These are phyloP conservation scores for Colletotrichum higginsianum DNA, from an alignment of 2,329 filamentous ascomycete genomes.

Conservation along the genomic window DNA sequence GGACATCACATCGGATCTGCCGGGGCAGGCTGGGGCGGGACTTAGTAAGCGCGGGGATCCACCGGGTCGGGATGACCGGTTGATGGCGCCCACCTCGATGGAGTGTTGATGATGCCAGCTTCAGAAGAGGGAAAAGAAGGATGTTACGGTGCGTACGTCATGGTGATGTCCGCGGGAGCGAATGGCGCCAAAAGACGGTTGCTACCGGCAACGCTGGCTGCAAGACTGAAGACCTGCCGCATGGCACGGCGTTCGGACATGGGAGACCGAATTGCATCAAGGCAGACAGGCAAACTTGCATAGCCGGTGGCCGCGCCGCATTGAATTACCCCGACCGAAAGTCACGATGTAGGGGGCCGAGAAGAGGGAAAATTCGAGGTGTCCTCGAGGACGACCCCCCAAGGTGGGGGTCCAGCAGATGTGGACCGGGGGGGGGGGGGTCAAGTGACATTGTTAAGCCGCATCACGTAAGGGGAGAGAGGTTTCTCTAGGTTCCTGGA, in stretches of 20 bases:
- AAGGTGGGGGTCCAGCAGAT: slow-evolving; percentile 2
- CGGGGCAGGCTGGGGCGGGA: slow-evolving; percentile 24
- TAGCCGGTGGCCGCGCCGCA: neutral
- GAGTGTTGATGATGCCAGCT: no score
- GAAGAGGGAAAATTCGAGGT: slow-evolving; percentile 10
- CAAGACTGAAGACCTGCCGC: neutral
- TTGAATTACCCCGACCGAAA: slow-evolving; percentile 15
- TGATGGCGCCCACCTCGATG: neutral
- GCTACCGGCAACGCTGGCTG: neutral
- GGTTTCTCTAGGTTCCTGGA: no score
- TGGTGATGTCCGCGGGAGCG: neutral
- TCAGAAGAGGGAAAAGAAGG: no score
- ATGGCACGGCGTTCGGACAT: neutral
- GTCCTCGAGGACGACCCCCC: slow-evolving; percentile 18
- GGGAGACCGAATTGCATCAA: neutral
- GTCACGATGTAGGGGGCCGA: slow-evolving; percentile 1
- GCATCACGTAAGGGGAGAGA: neutral
- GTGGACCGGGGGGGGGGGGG: no score
- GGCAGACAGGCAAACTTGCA: neutral
- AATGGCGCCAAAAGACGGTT: neutral
- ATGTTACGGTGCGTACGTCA: neutral
- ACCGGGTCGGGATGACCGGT: slow-evolving; percentile 15
- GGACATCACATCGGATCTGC: slow-evolving; percentile 35
- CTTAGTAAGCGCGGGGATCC: slow-evolving; percentile 30
- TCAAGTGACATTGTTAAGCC: neutral